Evolutionary conservation across 345 rosid species (phyloP).

Genomic region (Eucalyptus erythrocorys): DNA sequence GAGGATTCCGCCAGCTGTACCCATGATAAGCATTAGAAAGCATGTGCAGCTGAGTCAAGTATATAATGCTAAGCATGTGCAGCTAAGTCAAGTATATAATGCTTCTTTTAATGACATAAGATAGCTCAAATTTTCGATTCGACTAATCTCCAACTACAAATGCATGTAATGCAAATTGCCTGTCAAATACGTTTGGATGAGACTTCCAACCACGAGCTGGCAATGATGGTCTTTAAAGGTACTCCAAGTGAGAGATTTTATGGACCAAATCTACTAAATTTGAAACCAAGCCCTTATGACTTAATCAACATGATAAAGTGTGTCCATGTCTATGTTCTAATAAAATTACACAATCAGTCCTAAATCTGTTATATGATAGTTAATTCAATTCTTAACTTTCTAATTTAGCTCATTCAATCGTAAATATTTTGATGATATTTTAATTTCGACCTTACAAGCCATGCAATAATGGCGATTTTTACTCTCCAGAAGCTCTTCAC

Average conservation of each 20-base stretch:
- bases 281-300: neutral
- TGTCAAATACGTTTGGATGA: neutral
- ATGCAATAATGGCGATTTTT: slow-evolving; percentile 21
- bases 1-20: neutral
- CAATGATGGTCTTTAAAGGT: neutral
- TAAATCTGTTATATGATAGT: neutral
- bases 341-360: neutral
- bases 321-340: neutral
- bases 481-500: slow-evolving; percentile 47
- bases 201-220: neutral
- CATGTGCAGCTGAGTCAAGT: neutral
- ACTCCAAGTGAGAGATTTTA: neutral
- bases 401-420: neutral
- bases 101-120: neutral
- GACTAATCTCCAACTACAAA: neutral
- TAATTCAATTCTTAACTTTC: neutral
- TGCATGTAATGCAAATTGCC: neutral
- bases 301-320: neutral
- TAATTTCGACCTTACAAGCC: neutral
- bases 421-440: neutral
- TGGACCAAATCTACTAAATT: neutral
- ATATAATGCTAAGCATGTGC: neutral
- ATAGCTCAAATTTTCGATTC: neutral
- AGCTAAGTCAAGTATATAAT: neutral
- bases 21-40: neutral